These are phyloP conservation scores for Hypoxylon subgilvum DNA, from an alignment of 495 filamentous ascomycete genomes.

Conservation along the genomic window DNA sequence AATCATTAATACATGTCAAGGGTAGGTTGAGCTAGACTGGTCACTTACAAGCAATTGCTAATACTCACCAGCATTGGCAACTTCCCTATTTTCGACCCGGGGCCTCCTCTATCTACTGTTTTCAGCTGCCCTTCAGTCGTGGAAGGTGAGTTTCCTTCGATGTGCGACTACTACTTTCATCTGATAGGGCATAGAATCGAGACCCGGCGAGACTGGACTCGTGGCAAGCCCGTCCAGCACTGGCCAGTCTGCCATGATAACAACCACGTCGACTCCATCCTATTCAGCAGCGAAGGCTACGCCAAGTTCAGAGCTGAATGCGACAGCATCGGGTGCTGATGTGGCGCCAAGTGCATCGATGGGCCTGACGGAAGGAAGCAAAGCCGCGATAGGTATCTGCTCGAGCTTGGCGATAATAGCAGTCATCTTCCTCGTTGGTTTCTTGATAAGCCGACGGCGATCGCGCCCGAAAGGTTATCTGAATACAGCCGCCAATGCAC, in stretches of 20 bases:
- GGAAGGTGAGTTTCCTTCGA: slow-evolving; percentile 11
- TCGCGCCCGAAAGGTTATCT: slow-evolving; percentile 26
- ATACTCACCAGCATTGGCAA: slow-evolving; percentile 44
- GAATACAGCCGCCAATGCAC: slow-evolving; percentile 11
- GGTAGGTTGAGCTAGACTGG: slow-evolving; percentile 40
- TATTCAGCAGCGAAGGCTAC: slow-evolving; percentile 11
- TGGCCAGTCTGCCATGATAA: slow-evolving; percentile 4
- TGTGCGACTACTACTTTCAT: not conserved
- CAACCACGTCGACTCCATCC: not conserved
- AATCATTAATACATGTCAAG: slow-evolving; percentile 57
- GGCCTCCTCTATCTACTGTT: slow-evolving; percentile 40
- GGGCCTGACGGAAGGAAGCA: slow-evolving; percentile 45
- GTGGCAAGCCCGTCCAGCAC: not conserved
- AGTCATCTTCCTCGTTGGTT: slow-evolving; percentile 45
- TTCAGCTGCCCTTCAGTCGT: slow-evolving; percentile 8
- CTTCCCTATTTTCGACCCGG: slow-evolving; percentile 47
- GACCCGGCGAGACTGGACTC: not conserved
- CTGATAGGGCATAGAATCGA: not conserved
- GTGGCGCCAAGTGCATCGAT: slow-evolving; percentile 15
- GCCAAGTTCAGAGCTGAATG: slow-evolving; percentile 19
- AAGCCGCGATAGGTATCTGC: slow-evolving; percentile 51
- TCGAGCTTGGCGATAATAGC: slow-evolving; percentile 43
- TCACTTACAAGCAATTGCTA: not conserved
- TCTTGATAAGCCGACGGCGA: slow-evolving; percentile 42
- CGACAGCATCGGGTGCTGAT: slow-evolving; percentile 12